Evolutionary conservation across 306 rosid genomes (phyloP).

Genomic region (Vigna mungo): DNA sequence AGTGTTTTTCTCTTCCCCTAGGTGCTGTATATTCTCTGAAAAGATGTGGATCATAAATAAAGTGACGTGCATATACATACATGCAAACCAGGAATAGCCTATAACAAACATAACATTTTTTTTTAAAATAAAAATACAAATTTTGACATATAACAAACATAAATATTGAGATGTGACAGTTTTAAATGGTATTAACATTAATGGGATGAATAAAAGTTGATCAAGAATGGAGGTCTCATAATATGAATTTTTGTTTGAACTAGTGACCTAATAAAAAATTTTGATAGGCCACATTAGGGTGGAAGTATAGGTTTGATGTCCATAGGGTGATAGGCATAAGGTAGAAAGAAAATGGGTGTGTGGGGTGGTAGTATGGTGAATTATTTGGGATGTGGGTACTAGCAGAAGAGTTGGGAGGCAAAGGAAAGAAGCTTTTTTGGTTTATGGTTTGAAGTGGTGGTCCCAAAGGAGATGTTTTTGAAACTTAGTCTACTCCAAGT

Average conservation of each 20-base stretch:
- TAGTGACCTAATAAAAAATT: neutral
- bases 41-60: slow-evolving; percentile 41
- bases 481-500: slow-evolving; percentile 39
- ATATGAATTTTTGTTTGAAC: too few relatives aligned
- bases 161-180: too few relatives aligned
- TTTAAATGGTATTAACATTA: too few relatives aligned
- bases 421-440: slow-evolving; percentile 27
- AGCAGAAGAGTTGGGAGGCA: slow-evolving; percentile 7
- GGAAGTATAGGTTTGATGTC: slow-evolving; percentile 24
- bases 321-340: slow-evolving; percentile 14
- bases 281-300: slow-evolving; percentile 15
- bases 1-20: slow-evolving; percentile 48
- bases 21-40: slow-evolving; percentile 56
- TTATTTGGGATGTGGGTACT: slow-evolving; percentile 39
- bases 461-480: slow-evolving; percentile 35
- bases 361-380: slow-evolving; percentile 10
- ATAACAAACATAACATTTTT: too few relatives aligned
- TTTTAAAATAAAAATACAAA: too few relatives aligned
- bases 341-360: slow-evolving; percentile 7
- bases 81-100: slow-evolving; percentile 38
- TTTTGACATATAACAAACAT: too few relatives aligned
- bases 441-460: slow-evolving; percentile 27
- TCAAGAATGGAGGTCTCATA: too few relatives aligned
- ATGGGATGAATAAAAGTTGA: too few relatives aligned
- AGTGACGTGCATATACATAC: slow-evolving; percentile 45